phyloP scores from a whole-genome alignment of 305 asterid species.

The Solanum hybrid region DNA sequence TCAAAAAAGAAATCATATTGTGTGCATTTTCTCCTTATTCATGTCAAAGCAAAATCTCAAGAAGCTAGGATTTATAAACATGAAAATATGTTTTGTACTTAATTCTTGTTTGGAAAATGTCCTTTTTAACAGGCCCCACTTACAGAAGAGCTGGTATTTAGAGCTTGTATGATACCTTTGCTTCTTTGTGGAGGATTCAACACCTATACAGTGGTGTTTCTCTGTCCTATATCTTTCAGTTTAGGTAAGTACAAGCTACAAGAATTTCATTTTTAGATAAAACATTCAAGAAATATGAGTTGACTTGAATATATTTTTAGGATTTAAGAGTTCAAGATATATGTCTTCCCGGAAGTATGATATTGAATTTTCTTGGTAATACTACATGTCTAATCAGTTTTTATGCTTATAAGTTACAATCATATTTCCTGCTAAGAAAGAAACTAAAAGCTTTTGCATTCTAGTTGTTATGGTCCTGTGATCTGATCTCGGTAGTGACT shows the following conservation, averaged over 20 bases:
- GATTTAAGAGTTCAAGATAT: not conserved
- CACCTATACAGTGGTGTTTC: slow-evolving; percentile 50
- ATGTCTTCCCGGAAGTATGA: not conserved
- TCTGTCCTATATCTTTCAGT: slow-evolving; percentile 86
- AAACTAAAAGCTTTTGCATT: not conserved
- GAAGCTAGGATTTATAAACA: not conserved
- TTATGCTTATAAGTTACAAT: not conserved
- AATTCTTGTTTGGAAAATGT: not conserved
- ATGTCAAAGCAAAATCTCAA: not conserved
- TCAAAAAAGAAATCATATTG: not conserved
- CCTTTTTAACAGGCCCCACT: slow-evolving; percentile 71
- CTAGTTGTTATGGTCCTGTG: not conserved
- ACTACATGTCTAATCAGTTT: not conserved
- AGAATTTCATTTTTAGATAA: not conserved
- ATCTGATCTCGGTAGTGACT: not conserved
- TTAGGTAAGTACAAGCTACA: slow-evolving; percentile 42
- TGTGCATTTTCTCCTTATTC: not conserved
- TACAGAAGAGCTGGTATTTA: slow-evolving; percentile 89
- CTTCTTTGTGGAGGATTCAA: slow-evolving; percentile 81
- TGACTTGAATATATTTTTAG: not conserved
- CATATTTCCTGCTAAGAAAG: not conserved
- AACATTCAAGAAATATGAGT: not conserved
- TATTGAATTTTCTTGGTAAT: not conserved
- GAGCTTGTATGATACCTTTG: slow-evolving; percentile 95
- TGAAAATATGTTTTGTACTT: not conserved